A percentile compares a stretch with the other conserved stretches of the same genome.
Conservation (phyloP, 1,139 yeast species). For the Candida frijolesensis region DNA sequence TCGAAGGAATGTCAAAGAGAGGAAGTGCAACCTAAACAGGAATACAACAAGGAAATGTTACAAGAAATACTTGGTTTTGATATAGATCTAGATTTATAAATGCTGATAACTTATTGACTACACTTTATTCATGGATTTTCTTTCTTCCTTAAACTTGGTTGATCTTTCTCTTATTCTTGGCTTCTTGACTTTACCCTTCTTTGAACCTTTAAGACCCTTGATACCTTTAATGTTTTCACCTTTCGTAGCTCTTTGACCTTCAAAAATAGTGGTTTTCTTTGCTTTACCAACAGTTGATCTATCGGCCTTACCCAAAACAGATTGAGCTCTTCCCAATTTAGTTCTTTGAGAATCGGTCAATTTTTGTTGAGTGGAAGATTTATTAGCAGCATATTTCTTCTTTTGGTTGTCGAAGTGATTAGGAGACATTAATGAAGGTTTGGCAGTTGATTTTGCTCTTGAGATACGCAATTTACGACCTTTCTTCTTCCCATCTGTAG, state of each 20-base stretch:
- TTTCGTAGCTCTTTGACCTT: slow-evolving; percentile 81
- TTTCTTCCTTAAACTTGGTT: slow-evolving; percentile 54
- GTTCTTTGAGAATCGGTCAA: slow-evolving; percentile 71
- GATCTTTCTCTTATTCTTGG: slow-evolving; percentile 71
- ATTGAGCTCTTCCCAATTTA: slow-evolving; percentile 75
- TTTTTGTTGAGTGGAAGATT: slow-evolving; percentile 20
- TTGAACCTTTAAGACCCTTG: slow-evolving; percentile 43
- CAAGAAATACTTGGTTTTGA: slow-evolving; percentile 13
- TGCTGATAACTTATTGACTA: slow-evolving; percentile 7
- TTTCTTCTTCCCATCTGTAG: slow-evolving; percentile 17
- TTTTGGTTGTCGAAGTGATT: slow-evolving; percentile 44
- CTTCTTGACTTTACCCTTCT: slow-evolving; percentile 53
- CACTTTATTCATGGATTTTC: slow-evolving; percentile 24
- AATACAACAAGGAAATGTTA: slow-evolving; percentile 7
- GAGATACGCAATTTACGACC: slow-evolving; percentile 73
- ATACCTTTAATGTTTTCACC: slow-evolving; percentile 64
- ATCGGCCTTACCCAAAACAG: slow-evolving; percentile 78
- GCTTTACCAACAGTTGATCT: slow-evolving; percentile 61
- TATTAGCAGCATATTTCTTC: slow-evolving; percentile 25
- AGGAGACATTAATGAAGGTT: slow-evolving; percentile 48
- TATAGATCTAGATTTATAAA: slow-evolving; percentile 11
- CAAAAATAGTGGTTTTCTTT: slow-evolving; percentile 44
- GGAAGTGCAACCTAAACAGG: not conserved
- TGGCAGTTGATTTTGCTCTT: slow-evolving; percentile 66
- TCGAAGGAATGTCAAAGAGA: not conserved